These are phyloP conservation scores for Exophiala calicioides DNA, from an alignment of 2,329 filamentous ascomycete species.

Conservation along the genomic window DNA sequence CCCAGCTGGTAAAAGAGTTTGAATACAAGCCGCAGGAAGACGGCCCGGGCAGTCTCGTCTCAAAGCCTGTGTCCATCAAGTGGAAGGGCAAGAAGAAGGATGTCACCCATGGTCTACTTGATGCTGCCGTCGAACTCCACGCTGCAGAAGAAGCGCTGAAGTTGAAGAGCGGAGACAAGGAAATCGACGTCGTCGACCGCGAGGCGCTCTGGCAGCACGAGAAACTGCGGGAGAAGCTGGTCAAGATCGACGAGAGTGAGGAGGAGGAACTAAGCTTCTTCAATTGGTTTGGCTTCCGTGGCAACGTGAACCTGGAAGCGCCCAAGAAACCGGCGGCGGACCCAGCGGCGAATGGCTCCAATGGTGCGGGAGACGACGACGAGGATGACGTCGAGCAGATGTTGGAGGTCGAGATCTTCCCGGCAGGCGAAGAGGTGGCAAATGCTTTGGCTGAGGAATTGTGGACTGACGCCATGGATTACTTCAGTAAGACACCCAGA, in stretches of 20 bases:
- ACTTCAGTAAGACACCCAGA: conserved; percentile 19
- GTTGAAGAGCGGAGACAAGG: conserved; percentile 23
- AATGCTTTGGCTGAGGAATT: conserved; percentile 81
- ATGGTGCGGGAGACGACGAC: conserved; percentile 50
- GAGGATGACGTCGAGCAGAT: conserved; percentile 57
- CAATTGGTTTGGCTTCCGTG: conserved; percentile 80
- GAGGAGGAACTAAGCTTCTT: conserved; percentile 70
- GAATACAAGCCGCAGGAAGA: conserved; percentile 63
- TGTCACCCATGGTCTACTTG: conserved; percentile 76
- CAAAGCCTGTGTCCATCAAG: conserved; percentile 81
- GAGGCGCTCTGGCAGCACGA: conserved; percentile 33
- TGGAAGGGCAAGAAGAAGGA: conserved; percentile 86
- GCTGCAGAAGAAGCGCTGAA: conserved; percentile 56
- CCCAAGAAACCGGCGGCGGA: conserved; percentile 62
- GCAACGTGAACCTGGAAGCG: conserved; percentile 69
- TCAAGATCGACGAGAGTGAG: conserved; percentile 41
- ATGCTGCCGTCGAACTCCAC: conserved; percentile 69
- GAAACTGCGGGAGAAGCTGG: conserved; percentile 33
- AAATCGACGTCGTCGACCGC: conserved; percentile 28
- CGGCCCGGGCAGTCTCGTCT: conserved; percentile 74
- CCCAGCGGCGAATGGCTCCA: conserved; percentile 59
- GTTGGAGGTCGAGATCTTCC: conserved; percentile 78
- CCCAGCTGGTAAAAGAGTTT: conserved; percentile 84
- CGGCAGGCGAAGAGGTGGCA: conserved; percentile 81
- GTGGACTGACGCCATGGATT: conserved; percentile 31